Percentiles rank a stretch among this genome's conserved stretches.
phyloP scores from a whole-genome alignment of 257 asterid genomes.

The Rhazya stricta region DNA sequence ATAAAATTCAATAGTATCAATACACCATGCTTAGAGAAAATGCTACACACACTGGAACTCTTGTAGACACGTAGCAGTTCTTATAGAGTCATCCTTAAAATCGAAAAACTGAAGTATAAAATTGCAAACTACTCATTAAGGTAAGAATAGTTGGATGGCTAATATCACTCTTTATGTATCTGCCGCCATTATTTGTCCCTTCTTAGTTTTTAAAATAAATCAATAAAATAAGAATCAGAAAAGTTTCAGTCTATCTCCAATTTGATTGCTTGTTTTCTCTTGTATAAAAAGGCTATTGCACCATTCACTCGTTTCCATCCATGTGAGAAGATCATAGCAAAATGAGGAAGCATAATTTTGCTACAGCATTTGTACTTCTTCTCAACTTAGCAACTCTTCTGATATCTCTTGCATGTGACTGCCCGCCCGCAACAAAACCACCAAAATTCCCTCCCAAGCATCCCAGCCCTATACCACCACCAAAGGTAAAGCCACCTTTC shows the following conservation, averaged over 20 bases:
- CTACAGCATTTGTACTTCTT: constrained; percentile 27
- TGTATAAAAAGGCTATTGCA: constrained; percentile 6
- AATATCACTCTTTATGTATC: no score
- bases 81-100: no score
- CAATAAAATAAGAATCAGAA: not conserved
- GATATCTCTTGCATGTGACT: constrained; percentile 44
- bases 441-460: constrained; percentile 43
- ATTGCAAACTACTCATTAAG: no score
- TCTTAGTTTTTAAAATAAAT: no score
- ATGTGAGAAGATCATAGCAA: not conserved
- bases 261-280: not conserved
- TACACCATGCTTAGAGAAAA: no score
- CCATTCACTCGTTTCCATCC: not conserved
- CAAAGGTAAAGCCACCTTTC: not conserved
- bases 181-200: no score
- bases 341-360: constrained; percentile 29
- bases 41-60: no score
- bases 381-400: constrained; percentile 43
- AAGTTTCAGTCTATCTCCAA: not conserved
- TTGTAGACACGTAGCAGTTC: no score
- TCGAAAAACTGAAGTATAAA: no score
- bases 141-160: no score
- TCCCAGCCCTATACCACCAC: constrained; percentile 16
- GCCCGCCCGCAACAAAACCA: constrained; percentile 39
- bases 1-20: no score